Base-by-base conservation (phyloP, 2,329 filamentous ascomycete genomes). In the Alternaria solani region DNA sequence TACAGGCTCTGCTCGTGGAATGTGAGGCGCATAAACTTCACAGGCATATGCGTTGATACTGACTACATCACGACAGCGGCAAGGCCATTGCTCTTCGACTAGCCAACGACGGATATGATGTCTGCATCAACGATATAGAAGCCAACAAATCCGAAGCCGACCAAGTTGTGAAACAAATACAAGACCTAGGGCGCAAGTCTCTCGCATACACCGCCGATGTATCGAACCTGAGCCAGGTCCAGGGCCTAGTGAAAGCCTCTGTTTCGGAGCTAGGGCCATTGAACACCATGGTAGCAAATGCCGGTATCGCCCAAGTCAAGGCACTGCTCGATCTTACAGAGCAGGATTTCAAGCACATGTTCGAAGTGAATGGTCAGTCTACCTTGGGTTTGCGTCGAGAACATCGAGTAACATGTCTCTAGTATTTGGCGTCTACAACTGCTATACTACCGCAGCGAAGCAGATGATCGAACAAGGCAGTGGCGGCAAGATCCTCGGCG, bases 371-470 rank as follows among this genome's bases (percentile, higher is more conserved):
- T 63, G 73, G 74, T 68, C 62, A 28, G 54, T 32, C 18, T 23
- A 11, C 14, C 26, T 32, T 7, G 3, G 6, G 14, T 4, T 32
- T 23, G 12, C 3, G 5, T 55, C 3, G 4, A 14, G 20, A 23
- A 30, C 16, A 20, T 1, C 0, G 2, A 14, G 9, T 53, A 3
- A 53, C 2, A n/a, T 0, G 4, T 25, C 4, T 9, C 11, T 23
- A 74, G 86, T 91, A 25, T 83, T 81, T 48, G 89, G 89, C 5
- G 82, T 89, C 0, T 88, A 87, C 68, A 87, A 90, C 67, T 90
- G 87, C 77, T 89, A 89, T 67, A 81, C 83, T 6, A 82, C 84
- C 3, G 89, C 88, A 0, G 89, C 88, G 1, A 85, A 83, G 69
- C 88, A 90, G 68, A 84, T 91, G 81, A 89, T 91, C 68, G 78